These are phyloP conservation scores for Gynochthodes officinalis DNA, from an alignment of 257 asterid species.

Conservation along the genomic window DNA sequence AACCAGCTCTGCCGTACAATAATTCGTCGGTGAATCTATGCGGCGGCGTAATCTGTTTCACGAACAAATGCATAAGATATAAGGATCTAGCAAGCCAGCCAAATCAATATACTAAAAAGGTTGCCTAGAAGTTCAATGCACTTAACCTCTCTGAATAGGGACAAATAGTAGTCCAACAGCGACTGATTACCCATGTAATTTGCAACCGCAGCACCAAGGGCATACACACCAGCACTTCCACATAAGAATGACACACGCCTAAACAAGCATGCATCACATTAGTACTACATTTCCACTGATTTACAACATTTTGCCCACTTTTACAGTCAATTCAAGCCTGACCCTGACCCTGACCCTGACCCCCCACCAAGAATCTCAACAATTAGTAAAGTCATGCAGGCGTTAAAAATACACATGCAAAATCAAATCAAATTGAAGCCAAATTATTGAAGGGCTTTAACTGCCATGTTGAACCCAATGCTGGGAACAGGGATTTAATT, in stretches of 20 bases:
- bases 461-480: no score
- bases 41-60: constrained; percentile 44
- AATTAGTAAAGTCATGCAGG: no score
- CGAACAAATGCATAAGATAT: constrained; percentile 9
- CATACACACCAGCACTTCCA: constrained; percentile 73
- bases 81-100: background rate
- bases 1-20: constrained; percentile 70
- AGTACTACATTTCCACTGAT: background rate
- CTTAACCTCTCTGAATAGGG: no score
- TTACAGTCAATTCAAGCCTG: no score
- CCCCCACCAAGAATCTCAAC: background rate
- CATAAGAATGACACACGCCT: constrained; percentile 63
- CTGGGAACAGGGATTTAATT: no score
- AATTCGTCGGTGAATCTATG: constrained; percentile 59
- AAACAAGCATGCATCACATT: constrained; percentile 13
- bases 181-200: constrained; percentile 40
- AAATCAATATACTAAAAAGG: background rate
- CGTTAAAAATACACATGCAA: no score
- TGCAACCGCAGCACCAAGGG: constrained; percentile 72
- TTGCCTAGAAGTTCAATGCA: constrained; percentile 17
- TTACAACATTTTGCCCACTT: no score
- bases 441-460: no score
- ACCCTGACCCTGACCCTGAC: no score
- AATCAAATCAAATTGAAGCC: no score
- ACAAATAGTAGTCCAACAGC: constrained; percentile 29